phyloP scores from a whole-genome alignment of 2,329 filamentous ascomycete genomes.

The Talaromyces sp. region DNA sequence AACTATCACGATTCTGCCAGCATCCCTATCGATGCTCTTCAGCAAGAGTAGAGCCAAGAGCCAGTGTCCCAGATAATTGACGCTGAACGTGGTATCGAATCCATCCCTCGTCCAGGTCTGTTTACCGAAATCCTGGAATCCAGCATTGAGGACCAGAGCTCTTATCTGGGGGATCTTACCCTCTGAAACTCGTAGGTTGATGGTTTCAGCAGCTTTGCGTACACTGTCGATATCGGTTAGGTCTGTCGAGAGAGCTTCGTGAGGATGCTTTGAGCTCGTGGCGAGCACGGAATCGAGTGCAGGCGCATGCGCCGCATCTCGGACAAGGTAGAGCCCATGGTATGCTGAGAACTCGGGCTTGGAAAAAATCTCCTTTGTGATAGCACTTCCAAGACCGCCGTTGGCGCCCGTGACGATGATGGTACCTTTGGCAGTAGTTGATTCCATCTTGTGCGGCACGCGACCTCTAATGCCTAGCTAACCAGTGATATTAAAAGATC shows the following conservation, averaged over 20 bases:
- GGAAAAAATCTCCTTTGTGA: constrained; percentile 12
- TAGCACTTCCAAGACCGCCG: constrained; percentile 4
- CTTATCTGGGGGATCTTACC: constrained; percentile 34
- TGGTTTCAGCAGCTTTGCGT: constrained; percentile 9
- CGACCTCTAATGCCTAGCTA: background rate
- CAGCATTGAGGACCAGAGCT: constrained; percentile 34
- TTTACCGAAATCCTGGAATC: constrained; percentile 17
- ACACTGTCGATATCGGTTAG: constrained; percentile 12
- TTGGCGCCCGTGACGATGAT: constrained; percentile 8
- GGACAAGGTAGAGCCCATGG: constrained; percentile 17
- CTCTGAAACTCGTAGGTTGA: constrained; percentile 16
- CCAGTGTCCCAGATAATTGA: constrained; percentile 20
- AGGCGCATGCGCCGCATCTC: constrained; percentile 8
- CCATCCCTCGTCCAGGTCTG: constrained; percentile 14
- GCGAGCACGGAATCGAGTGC: too few species aligned
- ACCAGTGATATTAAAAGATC: too few species aligned
- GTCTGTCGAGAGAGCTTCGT: constrained; percentile 3
- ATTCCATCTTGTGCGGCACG: background rate
- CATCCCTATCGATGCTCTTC: constrained; percentile 16
- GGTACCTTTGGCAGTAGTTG: constrained; percentile 1
- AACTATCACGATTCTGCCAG: constrained; percentile 16
- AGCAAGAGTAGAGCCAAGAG: constrained; percentile 18
- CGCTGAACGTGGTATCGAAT: constrained; percentile 17
- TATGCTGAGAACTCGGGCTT: constrained; percentile 15
- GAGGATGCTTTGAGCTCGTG: too few species aligned